A percentile compares a stretch with the other conserved stretches of the same genome.
Conservation (phyloP, 345 rosid species). For the Hibiscus trionum region DNA sequence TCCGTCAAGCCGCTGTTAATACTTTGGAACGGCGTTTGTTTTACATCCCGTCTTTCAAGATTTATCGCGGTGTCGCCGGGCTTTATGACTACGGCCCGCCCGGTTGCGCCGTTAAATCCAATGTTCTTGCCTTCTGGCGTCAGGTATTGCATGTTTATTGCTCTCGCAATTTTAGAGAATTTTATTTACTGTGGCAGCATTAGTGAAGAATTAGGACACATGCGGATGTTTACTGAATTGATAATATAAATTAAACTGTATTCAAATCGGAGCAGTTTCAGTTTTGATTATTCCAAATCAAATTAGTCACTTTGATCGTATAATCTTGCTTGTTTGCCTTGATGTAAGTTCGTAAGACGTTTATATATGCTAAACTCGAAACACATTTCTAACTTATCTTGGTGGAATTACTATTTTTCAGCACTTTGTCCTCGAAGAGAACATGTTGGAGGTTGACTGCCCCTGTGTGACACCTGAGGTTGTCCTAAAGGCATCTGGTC, state of each 20-base stretch:
- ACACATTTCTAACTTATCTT: neutral
- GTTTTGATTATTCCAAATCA: neutral
- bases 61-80: conserved; percentile 89
- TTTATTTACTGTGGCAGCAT: neutral
- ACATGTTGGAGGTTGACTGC: conserved; percentile 91
- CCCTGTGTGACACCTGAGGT: conserved; percentile 94
- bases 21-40: conserved; percentile 81
- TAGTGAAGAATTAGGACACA: neutral
- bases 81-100: conserved; percentile 92
- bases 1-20: conserved; percentile 65
- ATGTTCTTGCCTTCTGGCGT: conserved; percentile 87
- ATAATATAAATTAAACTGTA: neutral
- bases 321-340: neutral
- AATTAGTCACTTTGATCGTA: neutral
- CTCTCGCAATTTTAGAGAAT: neutral
- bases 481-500: conserved; percentile 94
- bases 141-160: conserved; percentile 53
- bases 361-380: neutral
- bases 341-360: too few relatives aligned
- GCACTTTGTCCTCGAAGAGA: conserved; percentile 93
- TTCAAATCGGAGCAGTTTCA: neutral
- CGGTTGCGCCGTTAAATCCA: conserved; percentile 80
- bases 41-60: conserved; percentile 76
- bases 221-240: neutral
- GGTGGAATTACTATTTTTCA: conserved; percentile 21